Evolutionary conservation across 139 green algal genomes (phyloP), one percentile per base, ranked within the genome.

Genomic region (Chara braunii): DNA sequence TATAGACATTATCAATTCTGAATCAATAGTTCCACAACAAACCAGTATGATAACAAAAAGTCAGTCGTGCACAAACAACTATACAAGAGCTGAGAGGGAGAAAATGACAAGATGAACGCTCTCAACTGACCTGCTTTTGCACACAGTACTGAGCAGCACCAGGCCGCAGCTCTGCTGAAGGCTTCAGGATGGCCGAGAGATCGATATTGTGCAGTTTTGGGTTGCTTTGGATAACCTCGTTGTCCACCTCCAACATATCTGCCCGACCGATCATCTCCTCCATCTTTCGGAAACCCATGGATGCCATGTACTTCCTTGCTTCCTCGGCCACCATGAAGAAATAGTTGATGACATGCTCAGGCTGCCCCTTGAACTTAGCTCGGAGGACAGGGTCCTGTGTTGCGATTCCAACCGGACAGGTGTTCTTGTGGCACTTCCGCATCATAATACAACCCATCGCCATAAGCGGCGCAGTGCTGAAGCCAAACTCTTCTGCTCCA

Each of bases 351-450:
- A 96, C 90, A 60, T 93, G 72, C 79, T 96, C 90, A 1, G 89
- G 86, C 82, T 95, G 54, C 3, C 89, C 89, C 5, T 71, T 77
- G 73, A 96, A 96, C 89, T 96, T 96, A 70, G 86, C 89, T 22
- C 90, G 82, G 50, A 96, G 86, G 72, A 88, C 85, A n/a, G 91
- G 90, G 82, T 96, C 90, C 84, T 95, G 87, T 1, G 88, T 95
- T 50, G 88, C 88, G 30, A 95, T 85, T 62, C 90, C 90, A n/a
- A 96, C 89, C 24, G 89, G 90, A 81, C 90, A 97, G 3, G 86
- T 94, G 83, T 97, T 97, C 63, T 88, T 96, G 81, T 97, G 90
- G 81, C 90, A 97, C 84, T 97, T 97, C 69, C 90, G 80, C 90
- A 97, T 97, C 89, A 95, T 95, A 83, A 95, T 93, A 80, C 88